phyloP scores from a whole-genome alignment of 2,329 filamentous ascomycete species.

The Calycina herbarum region DNA sequence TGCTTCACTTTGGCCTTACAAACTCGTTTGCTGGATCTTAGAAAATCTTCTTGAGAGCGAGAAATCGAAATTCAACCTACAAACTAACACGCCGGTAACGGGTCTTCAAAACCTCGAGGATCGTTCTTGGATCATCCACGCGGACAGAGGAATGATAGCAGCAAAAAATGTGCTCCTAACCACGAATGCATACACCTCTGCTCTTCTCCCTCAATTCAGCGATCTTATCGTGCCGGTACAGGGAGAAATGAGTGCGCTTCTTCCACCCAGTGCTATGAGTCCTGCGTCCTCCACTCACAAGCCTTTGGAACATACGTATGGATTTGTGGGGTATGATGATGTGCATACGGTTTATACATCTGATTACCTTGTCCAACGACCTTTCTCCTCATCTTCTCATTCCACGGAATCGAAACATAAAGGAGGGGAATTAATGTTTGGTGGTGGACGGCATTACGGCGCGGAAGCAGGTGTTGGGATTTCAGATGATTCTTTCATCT shows the following conservation, averaged over 20 bases:
- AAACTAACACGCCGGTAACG: slow-evolving; percentile 69
- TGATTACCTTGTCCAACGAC: slow-evolving; percentile 74
- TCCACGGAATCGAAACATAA: slow-evolving; percentile 18
- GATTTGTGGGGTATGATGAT: slow-evolving; percentile 54
- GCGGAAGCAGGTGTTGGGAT: slow-evolving; percentile 54
- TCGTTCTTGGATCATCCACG: slow-evolving; percentile 61
- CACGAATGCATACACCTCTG: slow-evolving; percentile 82
- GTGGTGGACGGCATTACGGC: slow-evolving; percentile 64
- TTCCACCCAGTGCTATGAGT: slow-evolving; percentile 49
- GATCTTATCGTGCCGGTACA: slow-evolving; percentile 75
- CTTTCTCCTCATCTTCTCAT: slow-evolving; percentile 43
- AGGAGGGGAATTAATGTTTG: slow-evolving; percentile 49
- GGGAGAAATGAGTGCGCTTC: slow-evolving; percentile 69
- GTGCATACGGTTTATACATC: slow-evolving; percentile 51
- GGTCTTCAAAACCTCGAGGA: slow-evolving; percentile 42
- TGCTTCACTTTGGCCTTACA: slow-evolving; percentile 79
- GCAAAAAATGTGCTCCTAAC: slow-evolving; percentile 70
- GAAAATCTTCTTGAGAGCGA: slow-evolving; percentile 41
- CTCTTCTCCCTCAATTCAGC: slow-evolving; percentile 67
- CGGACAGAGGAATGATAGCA: slow-evolving; percentile 64
- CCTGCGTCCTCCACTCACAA: slow-evolving; percentile 15
- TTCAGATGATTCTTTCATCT: slow-evolving; percentile 59
- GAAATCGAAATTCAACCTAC: slow-evolving; percentile 54
- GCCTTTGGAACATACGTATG: slow-evolving; percentile 45
- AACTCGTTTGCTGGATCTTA: slow-evolving; percentile 72